Evolutionary conservation across 2,329 filamentous ascomycete genomes (phyloP).

Genomic region (Pyrenophora teres): DNA sequence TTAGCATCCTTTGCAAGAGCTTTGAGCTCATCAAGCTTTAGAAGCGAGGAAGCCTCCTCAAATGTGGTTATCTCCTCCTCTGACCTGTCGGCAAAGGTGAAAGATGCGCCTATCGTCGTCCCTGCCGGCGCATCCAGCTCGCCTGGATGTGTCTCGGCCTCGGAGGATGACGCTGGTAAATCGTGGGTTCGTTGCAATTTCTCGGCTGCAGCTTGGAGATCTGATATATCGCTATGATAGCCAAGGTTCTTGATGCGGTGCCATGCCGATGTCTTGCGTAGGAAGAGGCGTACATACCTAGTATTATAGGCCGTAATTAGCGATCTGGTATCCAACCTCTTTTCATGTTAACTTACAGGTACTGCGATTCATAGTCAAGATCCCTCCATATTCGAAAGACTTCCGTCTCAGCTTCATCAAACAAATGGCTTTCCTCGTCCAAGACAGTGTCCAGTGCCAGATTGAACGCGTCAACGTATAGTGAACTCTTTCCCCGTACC

Average conservation of each 20-base stretch:
- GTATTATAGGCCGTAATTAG: neutral
- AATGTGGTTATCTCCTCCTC: conserved; percentile 74
- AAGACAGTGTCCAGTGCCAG: conserved; percentile 87
- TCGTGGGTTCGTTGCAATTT: conserved; percentile 63
- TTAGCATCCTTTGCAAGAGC: conserved; percentile 82
- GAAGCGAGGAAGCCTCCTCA: conserved; percentile 79
- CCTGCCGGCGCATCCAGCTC: conserved; percentile 56
- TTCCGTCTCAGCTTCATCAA: conserved; percentile 75
- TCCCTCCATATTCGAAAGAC: conserved; percentile 78
- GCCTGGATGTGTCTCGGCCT: conserved; percentile 50
- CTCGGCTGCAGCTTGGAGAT: conserved; percentile 69
- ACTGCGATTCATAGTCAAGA: conserved; percentile 84
- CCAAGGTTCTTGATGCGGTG: conserved; percentile 77
- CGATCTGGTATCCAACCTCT: neutral
- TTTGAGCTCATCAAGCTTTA: conserved; percentile 89
- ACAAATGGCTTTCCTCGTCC: conserved; percentile 85
- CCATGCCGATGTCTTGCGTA: conserved; percentile 91
- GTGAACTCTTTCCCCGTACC: conserved; percentile 79
- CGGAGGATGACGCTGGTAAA: conserved; percentile 57
- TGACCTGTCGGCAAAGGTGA: conserved; percentile 81
- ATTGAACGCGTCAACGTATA: conserved; percentile 98
- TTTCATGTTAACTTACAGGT: conserved; percentile 66
- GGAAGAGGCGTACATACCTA: conserved; percentile 88
- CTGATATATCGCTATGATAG: conserved; percentile 81
- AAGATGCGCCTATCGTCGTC: conserved; percentile 59